These are phyloP conservation scores for Xylariaceae sp. DNA, from an alignment of 2,329 filamentous ascomycete species.

Conservation along the genomic window DNA sequence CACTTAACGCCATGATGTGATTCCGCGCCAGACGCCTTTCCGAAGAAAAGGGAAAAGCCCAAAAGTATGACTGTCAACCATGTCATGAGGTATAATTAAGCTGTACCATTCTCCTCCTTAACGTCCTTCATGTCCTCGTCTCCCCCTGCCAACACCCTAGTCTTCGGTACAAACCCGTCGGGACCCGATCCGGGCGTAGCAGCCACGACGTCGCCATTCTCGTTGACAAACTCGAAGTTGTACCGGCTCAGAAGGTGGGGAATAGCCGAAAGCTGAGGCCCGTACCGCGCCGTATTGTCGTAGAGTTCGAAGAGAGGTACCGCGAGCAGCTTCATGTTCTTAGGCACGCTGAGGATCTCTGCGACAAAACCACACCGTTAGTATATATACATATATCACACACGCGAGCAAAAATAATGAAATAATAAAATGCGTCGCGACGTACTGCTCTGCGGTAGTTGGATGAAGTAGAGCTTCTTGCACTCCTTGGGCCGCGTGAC, in stretches of 20 bases:
- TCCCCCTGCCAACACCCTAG: conserved; percentile 65
- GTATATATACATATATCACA: not conserved
- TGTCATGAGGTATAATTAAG: conserved; percentile 4
- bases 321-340: conserved; percentile 99
- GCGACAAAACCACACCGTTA: conserved; percentile 7
- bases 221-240: conserved; percentile 97
- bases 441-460: conserved; percentile 87
- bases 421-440: conserved; percentile 20
- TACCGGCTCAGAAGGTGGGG: conserved; percentile 93
- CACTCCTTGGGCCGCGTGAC: conserved; percentile 97
- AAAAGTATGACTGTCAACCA: not conserved
- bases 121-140: conserved; percentile 61
- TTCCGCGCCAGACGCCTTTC: conserved; percentile 13
- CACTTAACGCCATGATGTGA: not conserved
- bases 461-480: conserved; percentile 98
- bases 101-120: conserved; percentile 30
- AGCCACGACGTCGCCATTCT: conserved; percentile 84
- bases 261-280: conserved; percentile 93
- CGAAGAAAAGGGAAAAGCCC: not conserved
- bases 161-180: conserved; percentile 62
- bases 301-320: conserved; percentile 97
- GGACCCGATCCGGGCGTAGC: conserved; percentile 75
- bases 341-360: conserved; percentile 95
- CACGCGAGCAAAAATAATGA: not conserved
- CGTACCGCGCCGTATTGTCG: conserved; percentile 93